Percentiles rank a stretch among this genome's conserved stretches.
These are phyloP conservation scores for Elsinoe ampelina DNA, from an alignment of 2,329 filamentous ascomycete genomes.

Conservation along the genomic window DNA sequence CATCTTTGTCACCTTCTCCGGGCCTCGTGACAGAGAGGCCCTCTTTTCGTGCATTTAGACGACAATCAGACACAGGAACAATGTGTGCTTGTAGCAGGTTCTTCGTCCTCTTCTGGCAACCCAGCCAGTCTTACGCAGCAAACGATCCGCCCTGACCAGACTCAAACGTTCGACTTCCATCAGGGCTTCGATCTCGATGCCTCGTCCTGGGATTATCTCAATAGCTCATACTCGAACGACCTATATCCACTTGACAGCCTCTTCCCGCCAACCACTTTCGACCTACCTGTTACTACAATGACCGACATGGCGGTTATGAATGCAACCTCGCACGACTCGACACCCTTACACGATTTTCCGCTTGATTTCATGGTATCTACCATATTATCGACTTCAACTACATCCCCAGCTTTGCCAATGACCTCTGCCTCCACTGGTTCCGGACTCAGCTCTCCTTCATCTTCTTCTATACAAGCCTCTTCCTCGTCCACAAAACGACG, in stretches of 20 bases:
- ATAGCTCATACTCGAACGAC: not conserved
- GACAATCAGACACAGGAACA: not conserved
- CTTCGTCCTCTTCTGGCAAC: not conserved
- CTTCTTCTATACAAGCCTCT: not conserved
- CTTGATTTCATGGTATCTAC: not conserved
- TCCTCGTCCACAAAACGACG: not conserved
- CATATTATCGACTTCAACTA: not conserved
- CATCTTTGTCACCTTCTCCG: not conserved
- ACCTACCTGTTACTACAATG: not conserved
- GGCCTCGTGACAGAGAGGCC: slow-evolving; percentile 5
- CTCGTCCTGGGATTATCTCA: not conserved
- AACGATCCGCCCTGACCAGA: slow-evolving; percentile 1
- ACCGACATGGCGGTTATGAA: not conserved
- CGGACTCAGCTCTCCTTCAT: not conserved
- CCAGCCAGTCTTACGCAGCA: not conserved
- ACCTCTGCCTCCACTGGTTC: not conserved
- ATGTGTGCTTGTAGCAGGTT: slow-evolving; percentile 2
- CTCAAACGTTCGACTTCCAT: no score
- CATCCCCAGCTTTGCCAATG: not conserved
- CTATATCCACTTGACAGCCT: not conserved
- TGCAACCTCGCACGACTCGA: not conserved
- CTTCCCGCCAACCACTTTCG: not conserved
- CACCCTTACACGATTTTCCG: not conserved
- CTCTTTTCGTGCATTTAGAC: not conserved
- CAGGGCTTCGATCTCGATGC: not conserved